Conservation (phyloP, 495 filamentous ascomycete genomes). For the Annulohypoxylon maeteangense region DNA sequence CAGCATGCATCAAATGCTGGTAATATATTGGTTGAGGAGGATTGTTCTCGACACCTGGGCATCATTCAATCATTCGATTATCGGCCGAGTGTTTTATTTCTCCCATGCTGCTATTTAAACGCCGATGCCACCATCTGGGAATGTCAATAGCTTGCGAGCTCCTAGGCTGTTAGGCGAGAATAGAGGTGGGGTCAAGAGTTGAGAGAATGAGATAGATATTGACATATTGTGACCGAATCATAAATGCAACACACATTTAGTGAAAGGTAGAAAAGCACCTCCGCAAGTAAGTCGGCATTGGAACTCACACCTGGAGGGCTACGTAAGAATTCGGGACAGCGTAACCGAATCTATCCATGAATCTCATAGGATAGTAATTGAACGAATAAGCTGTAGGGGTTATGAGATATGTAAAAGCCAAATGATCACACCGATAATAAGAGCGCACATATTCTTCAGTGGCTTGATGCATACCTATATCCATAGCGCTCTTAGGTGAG, state of each 20-base stretch:
- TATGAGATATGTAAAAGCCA: too few relatives aligned
- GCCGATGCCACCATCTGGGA: neutral
- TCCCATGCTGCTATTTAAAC: neutral
- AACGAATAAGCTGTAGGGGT: too few relatives aligned
- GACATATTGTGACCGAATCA: neutral
- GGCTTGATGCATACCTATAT: neutral
- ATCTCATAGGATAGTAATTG: neutral
- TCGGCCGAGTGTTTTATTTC: neutral
- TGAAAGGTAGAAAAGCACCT: neutral
- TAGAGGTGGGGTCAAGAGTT: neutral
- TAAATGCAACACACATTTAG: neutral
- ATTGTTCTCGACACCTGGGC: neutral
- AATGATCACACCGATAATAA: neutral
- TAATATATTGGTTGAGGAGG: neutral
- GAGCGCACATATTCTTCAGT: neutral
- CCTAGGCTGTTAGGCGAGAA: neutral
- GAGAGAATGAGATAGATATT: neutral
- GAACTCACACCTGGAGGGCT: neutral
- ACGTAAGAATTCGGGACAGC: neutral
- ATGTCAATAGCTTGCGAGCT: neutral
- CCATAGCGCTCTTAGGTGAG: neutral
- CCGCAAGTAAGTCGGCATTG: neutral
- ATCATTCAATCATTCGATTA: neutral
- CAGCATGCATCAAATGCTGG: too few relatives aligned
- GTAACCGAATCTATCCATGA: neutral